Evolutionary conservation across 2,329 filamentous ascomycete species (phyloP).

Genomic region (Aspergillus novoparasiticus): DNA sequence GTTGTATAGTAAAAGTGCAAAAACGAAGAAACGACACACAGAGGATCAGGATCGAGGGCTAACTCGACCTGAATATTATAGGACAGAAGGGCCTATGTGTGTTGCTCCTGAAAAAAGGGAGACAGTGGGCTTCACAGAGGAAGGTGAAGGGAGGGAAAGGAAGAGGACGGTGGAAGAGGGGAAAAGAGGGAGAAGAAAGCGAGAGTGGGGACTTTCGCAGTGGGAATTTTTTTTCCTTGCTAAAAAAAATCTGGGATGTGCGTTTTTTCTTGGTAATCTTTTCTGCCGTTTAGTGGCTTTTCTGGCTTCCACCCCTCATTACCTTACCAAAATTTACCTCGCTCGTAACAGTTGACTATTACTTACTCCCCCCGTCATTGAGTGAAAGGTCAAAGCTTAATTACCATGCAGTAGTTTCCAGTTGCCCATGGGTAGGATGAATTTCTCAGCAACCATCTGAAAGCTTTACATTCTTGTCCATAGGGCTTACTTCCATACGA

Average conservation of each 20-base stretch:
- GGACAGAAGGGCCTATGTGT: conserved; percentile 41
- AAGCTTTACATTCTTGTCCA: neutral
- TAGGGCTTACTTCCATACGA: neutral
- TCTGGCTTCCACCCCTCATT: conserved; percentile 9
- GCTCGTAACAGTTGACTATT: neutral
- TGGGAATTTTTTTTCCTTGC: conserved; percentile 23
- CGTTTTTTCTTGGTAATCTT: conserved; percentile 10
- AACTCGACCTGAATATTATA: conserved; percentile 44
- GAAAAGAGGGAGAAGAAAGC: conserved; percentile 23
- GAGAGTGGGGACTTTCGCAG: conserved; percentile 30
- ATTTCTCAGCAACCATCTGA: neutral
- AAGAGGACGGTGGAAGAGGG: conserved; percentile 28
- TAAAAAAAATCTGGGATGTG: conserved; percentile 18
- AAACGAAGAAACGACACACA: conserved; percentile 38
- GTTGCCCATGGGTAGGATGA: neutral
- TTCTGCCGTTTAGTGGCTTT: neutral
- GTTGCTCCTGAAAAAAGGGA: conserved; percentile 38
- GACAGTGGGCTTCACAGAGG: conserved; percentile 30
- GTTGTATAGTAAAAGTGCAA: conserved; percentile 33
- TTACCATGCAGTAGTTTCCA: neutral
- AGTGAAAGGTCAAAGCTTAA: neutral
- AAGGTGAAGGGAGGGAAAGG: conserved; percentile 33
- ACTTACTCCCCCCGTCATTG: too few species aligned
- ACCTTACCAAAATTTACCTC: conserved; percentile 6
- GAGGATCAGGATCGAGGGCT: conserved; percentile 46